These are phyloP conservation scores for Wickerhamomyces kurtzmanii DNA, from an alignment of 805 yeast species.

Conservation along the genomic window DNA sequence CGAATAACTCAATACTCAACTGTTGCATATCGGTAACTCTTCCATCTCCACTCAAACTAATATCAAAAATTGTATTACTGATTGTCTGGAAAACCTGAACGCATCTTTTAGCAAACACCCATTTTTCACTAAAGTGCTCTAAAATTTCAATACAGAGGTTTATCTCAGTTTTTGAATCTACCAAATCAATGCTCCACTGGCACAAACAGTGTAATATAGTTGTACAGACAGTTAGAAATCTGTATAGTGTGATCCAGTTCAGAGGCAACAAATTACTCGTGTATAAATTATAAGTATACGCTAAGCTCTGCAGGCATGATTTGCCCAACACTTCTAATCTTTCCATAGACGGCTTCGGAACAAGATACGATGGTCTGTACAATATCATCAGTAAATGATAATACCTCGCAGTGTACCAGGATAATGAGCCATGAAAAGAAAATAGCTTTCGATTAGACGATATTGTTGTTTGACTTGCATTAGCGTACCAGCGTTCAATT, in stretches of 20 bases:
- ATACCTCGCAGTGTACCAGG: slow-evolving; percentile 30
- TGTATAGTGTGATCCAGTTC: slow-evolving; percentile 39
- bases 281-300: slow-evolving; percentile 35
- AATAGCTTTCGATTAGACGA: slow-evolving; percentile 7
- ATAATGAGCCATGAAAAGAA: slow-evolving; percentile 4
- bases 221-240: slow-evolving; percentile 36
- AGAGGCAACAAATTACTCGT: slow-evolving; percentile 32
- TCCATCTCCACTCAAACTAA: slow-evolving; percentile 26
- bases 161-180: slow-evolving; percentile 35
- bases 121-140: slow-evolving; percentile 32
- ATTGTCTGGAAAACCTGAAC: slow-evolving; percentile 33
- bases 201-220: slow-evolving; percentile 36
- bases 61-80: slow-evolving; percentile 33
- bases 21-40: slow-evolving; percentile 28
- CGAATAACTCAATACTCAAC: slow-evolving; percentile 28
- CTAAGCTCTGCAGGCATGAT: slow-evolving; percentile 32
- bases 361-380: slow-evolving; percentile 39
- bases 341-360: slow-evolving; percentile 32
- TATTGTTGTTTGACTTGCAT: slow-evolving; percentile 9
- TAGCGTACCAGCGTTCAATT: slow-evolving; percentile 25
- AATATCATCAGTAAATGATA: slow-evolving; percentile 35
- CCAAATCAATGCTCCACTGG: slow-evolving; percentile 34
- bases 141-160: slow-evolving; percentile 35
- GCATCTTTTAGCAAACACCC: slow-evolving; percentile 36
- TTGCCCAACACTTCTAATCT: slow-evolving; percentile 32